Percentiles rank a stretch among this genome's conserved stretches.
These are phyloP conservation scores for Cytospora chrysosperma DNA, from an alignment of 2,329 filamentous ascomycete species.

Conservation along the genomic window DNA sequence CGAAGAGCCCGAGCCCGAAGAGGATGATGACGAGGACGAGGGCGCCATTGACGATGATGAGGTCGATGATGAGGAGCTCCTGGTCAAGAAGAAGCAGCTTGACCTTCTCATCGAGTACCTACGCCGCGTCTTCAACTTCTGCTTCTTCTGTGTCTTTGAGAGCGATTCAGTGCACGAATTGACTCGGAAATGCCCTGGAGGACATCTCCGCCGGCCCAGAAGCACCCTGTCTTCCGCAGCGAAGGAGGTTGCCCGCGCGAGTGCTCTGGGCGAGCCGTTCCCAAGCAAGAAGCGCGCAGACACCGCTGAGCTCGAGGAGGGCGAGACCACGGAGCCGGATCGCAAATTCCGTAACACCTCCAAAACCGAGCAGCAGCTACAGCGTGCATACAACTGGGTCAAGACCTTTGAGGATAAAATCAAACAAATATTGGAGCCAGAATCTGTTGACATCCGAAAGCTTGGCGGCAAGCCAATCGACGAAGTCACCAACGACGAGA, in stretches of 20 bases:
- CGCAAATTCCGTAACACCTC: conserved; percentile 70
- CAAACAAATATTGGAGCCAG: conserved; percentile 86
- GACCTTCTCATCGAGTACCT: conserved; percentile 96
- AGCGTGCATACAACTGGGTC: conserved; percentile 97
- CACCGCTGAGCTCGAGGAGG: conserved; percentile 61
- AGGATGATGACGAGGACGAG: conserved; percentile 79
- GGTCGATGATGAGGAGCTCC: conserved; percentile 81
- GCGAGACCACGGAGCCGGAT: conserved; percentile 62
- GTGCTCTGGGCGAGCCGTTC: conserved; percentile 78
- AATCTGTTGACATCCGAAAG: conserved; percentile 82
- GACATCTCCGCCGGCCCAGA: conserved; percentile 89
- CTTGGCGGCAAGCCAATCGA: conserved; percentile 85
- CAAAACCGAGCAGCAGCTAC: conserved; percentile 87
- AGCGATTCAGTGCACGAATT: conserved; percentile 96
- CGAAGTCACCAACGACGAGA: conserved; percentile 82
- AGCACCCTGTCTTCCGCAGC: conserved; percentile 80
- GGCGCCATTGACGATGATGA: conserved; percentile 79
- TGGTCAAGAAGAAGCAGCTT: conserved; percentile 94
- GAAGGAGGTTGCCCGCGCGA: conserved; percentile 82
- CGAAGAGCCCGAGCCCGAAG: conserved; percentile 63
- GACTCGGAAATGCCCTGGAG: conserved; percentile 91
- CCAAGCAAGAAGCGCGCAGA: conserved; percentile 76
- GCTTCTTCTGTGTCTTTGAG: conserved; percentile 99
- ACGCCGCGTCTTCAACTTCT: conserved; percentile 96
- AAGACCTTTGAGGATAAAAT: conserved; percentile 98